Conservation (phyloP, 257 asterid genomes). For the Salvia rosmarinus region DNA sequence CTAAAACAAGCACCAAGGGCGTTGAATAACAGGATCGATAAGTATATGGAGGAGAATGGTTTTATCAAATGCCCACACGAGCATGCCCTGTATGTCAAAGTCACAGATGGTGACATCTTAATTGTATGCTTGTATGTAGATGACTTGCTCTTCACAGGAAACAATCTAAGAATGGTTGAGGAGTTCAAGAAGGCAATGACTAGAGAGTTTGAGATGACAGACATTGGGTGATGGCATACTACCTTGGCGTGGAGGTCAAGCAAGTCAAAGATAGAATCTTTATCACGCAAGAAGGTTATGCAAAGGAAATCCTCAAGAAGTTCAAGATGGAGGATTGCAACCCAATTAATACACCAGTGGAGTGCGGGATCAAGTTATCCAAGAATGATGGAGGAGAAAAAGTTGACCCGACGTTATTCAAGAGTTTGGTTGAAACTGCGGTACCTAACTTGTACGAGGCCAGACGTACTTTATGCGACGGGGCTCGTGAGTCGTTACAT, state of each 20-base stretch:
- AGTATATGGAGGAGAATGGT: no score
- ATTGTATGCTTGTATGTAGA: background rate
- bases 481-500: conserved; percentile 1
- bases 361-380: background rate
- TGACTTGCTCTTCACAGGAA: no score
- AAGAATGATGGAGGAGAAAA: background rate
- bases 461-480: background rate
- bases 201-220: no score
- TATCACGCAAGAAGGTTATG: no score
- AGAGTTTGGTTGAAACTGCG: background rate
- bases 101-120: background rate
- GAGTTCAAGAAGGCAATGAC: no score
- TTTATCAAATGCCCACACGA: background rate
- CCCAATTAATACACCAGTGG: no score
- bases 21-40: background rate
- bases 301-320: no score
- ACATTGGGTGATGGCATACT: no score
- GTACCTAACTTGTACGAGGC: background rate
- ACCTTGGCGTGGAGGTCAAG: no score
- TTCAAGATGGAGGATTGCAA: no score
- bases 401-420: background rate
- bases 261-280: no score
- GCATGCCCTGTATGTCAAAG: background rate
- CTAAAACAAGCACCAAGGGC: background rate
- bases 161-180: no score